phyloP scores from a whole-genome alignment of 164 flowering plant species.

The Berberis thunbergii region DNA sequence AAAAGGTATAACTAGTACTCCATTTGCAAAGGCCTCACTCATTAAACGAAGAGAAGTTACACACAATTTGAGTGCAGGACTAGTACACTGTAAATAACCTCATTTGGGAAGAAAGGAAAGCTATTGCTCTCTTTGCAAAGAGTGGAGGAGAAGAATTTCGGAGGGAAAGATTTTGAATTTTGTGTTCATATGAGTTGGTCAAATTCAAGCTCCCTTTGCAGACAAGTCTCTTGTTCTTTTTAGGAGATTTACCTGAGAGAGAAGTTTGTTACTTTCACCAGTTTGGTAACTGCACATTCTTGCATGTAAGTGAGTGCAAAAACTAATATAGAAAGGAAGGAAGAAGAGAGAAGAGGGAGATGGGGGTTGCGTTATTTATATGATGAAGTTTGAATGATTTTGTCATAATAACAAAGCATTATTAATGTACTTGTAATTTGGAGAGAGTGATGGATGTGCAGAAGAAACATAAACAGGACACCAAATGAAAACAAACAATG shows the following conservation, averaged over 20 bases:
- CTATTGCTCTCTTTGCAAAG: too few species aligned
- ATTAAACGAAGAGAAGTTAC: too few species aligned
- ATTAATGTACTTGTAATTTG: not conserved
- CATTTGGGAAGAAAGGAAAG: too few species aligned
- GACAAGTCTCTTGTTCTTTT: not conserved
- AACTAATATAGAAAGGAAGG: not conserved
- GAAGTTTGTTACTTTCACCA: constrained; percentile 6
- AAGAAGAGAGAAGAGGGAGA: constrained; percentile 2
- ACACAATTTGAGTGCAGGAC: too few species aligned
- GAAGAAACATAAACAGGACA: not conserved
- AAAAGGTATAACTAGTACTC: too few species aligned
- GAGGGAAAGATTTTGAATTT: too few species aligned
- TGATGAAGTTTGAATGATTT: constrained; percentile 5
- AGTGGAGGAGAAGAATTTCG: too few species aligned
- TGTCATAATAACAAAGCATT: constrained; percentile 5
- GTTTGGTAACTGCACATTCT: not conserved
- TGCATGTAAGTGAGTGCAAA: not conserved
- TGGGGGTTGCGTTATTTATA: not conserved
- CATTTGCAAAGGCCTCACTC: too few species aligned
- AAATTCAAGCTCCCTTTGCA: not conserved
- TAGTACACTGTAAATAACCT: too few species aligned
- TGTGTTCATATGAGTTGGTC: not conserved
- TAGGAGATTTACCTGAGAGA: constrained; percentile 1
- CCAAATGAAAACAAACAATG: not conserved
- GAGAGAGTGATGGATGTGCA: not conserved